Conservation (phyloP, 176 grass and related monocot species). For the Saccharum officinarum region DNA sequence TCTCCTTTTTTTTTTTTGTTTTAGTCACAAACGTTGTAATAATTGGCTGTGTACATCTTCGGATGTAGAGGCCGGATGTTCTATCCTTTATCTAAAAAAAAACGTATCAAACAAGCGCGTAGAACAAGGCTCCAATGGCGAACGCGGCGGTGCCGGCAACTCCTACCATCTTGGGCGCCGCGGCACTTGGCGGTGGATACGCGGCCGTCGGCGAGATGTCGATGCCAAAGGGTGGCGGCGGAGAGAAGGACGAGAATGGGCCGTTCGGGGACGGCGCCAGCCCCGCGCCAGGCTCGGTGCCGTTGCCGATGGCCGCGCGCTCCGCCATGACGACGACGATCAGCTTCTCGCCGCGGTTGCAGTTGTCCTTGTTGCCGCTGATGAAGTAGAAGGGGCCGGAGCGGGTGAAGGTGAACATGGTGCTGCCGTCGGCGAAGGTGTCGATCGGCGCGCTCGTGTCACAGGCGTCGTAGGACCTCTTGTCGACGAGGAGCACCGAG, state of each 20-base stretch:
- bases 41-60: too few relatives aligned
- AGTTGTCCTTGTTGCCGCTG: slow-evolving; percentile 84
- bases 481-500: slow-evolving; percentile 77
- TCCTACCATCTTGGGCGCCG: slow-evolving; percentile 28
- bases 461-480: slow-evolving; percentile 59
- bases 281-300: slow-evolving; percentile 1
- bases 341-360: slow-evolving; percentile 76
- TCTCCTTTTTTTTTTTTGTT: too few relatives aligned
- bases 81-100: too few relatives aligned
- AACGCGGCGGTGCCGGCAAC: slow-evolving; percentile 46
- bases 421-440: slow-evolving; percentile 76
- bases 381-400: slow-evolving; percentile 88
- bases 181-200: slow-evolving; percentile 35
- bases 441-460: slow-evolving; percentile 48
- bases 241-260: slow-evolving; percentile 16
- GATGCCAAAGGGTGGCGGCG: slow-evolving; percentile 38
- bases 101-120: slow-evolving; percentile 33
- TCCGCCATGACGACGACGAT: slow-evolving; percentile 66
- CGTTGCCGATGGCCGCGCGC: slow-evolving; percentile 3
- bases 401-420: slow-evolving; percentile 73
- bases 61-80: too few relatives aligned
- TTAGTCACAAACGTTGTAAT: too few relatives aligned
- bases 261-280: slow-evolving; percentile 26
- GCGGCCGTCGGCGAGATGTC: slow-evolving; percentile 32
- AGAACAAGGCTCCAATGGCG: slow-evolving; percentile 43